A percentile compares a stretch with the other conserved stretches of the same genome.
phyloP scores from a whole-genome alignment of 306 rosid species.

The Canavalia gladiata region DNA sequence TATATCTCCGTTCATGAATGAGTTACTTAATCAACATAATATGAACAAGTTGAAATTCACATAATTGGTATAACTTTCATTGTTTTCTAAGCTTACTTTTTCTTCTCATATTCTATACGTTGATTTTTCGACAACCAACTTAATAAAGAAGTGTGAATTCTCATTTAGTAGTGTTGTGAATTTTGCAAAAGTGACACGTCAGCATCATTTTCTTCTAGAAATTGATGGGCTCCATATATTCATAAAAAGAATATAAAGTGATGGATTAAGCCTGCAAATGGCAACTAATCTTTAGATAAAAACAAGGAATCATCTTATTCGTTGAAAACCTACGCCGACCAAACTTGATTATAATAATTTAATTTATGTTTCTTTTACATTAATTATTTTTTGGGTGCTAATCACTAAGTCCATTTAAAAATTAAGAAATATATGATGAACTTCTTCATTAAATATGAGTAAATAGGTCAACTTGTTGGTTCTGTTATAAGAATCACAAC shows the following conservation, averaged over 20 bases:
- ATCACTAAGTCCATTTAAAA: not conserved
- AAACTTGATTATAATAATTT: not conserved
- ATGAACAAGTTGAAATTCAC: not conserved
- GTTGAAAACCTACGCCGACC: not conserved
- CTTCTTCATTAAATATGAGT: not conserved
- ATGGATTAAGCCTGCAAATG: not conserved
- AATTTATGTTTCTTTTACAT: not conserved
- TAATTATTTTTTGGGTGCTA: not conserved
- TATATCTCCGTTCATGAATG: constrained; percentile 26
- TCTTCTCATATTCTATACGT: not conserved
- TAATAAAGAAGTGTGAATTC: not conserved
- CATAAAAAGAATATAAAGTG: not conserved
- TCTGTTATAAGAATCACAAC: not conserved
- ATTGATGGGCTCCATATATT: not conserved
- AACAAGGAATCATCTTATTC: not conserved
- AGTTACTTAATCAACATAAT: not conserved
- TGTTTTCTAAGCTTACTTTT: not conserved
- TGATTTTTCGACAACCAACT: not conserved
- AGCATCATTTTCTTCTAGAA: not conserved
- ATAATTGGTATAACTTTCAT: not conserved
- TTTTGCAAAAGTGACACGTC: not conserved
- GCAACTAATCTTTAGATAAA: not conserved
- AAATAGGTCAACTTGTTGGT: not conserved
- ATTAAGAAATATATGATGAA: not conserved
- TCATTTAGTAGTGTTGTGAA: not conserved